Base-by-base conservation (phyloP, 495 filamentous ascomycete genomes). In the Alectoria sarmentosa region DNA sequence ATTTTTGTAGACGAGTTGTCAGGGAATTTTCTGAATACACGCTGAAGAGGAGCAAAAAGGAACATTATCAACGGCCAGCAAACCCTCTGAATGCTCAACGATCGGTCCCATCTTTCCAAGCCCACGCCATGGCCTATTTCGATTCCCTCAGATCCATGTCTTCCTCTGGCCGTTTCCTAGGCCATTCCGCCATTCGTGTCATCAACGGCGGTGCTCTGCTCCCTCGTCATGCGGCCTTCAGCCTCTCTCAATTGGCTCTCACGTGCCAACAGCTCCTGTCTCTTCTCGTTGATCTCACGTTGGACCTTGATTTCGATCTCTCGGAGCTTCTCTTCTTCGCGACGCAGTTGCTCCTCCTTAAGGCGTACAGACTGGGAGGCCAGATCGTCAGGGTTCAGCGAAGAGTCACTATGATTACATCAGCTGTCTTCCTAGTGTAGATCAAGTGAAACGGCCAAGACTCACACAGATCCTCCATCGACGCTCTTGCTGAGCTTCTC, bases 401-500 rank as follows among this genome's bases (percentile, higher is more conserved):
- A 92, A 39, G 90, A 94, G 74, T 77, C 75, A 62, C 80, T 79
- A 64, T 67, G 58, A 36, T 66, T 39, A 55, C 30, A 71, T 82
- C 76, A 80, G 78, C 64, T 65, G 63, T 42, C 19, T 58, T 5
- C 32, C 21, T 26, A 11, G 3, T 49, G 52, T 23, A 21, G 46
- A 58, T 60, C 23, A 28, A 41, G 32, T 56, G 14, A 30, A 63
- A 41, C 60, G 65, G 48, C 55, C 36, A 36, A 41, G 58, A 90
- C 91, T 68, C 89, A 97, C 93, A 85, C 83, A 82, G 84, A 81
- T 74, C 88, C 89, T 76, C 92, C 92, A 72, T 96, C 92, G 62
- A 97, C 93, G 75, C 92, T 96, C 89, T 98, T 98, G 83, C 90
- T 95, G 67, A 98, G 87, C 80, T 97, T 97, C 88, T 98, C 95